Evolutionary conservation across 352 stramenopile genomes (phyloP).

Genomic region (Pythium utonaiense): DNA sequence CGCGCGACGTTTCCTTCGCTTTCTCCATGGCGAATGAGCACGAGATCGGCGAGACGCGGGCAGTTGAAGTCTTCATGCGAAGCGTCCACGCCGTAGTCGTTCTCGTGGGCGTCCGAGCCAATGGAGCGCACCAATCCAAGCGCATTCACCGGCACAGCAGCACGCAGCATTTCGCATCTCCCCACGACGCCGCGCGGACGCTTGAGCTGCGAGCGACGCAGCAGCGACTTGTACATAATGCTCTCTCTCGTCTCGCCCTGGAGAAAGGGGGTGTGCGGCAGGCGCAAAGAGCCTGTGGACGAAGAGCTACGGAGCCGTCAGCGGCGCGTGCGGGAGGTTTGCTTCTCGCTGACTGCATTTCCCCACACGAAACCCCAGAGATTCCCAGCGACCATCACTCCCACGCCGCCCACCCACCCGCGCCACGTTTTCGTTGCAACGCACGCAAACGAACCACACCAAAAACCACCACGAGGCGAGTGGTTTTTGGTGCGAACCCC

Average conservation of each 20-base stretch:
- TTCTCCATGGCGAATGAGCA: slow-evolving; percentile 88
- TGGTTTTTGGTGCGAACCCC: slow-evolving; percentile 22
- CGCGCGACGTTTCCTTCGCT: slow-evolving; percentile 87
- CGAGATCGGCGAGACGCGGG: slow-evolving; percentile 69
- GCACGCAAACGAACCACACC: slow-evolving; percentile 19
- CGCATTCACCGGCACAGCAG: not conserved
- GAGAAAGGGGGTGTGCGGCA: not conserved
- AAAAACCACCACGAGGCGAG: slow-evolving; percentile 4
- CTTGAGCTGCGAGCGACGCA: slow-evolving; percentile 24
- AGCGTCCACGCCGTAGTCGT: slow-evolving; percentile 5
- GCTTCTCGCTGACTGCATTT: slow-evolving; percentile 17
- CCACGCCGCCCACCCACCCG: not conserved
- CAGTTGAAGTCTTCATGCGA: slow-evolving; percentile 23
- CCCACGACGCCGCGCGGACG: slow-evolving; percentile 15
- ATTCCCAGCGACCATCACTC: slow-evolving; percentile 29
- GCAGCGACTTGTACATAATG: slow-evolving; percentile 26
- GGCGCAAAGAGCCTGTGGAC: not conserved
- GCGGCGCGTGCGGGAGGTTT: too few relatives aligned
- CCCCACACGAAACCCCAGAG: slow-evolving; percentile 12
- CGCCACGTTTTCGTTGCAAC: slow-evolving; percentile 17
- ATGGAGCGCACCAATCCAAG: slow-evolving; percentile 7
- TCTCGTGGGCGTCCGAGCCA: slow-evolving; percentile 12
- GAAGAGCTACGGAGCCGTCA: not conserved
- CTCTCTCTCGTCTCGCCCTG: not conserved
- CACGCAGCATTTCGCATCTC: not conserved